Conservation (phyloP, 805 yeast species). For the Yarrowia sp. region DNA sequence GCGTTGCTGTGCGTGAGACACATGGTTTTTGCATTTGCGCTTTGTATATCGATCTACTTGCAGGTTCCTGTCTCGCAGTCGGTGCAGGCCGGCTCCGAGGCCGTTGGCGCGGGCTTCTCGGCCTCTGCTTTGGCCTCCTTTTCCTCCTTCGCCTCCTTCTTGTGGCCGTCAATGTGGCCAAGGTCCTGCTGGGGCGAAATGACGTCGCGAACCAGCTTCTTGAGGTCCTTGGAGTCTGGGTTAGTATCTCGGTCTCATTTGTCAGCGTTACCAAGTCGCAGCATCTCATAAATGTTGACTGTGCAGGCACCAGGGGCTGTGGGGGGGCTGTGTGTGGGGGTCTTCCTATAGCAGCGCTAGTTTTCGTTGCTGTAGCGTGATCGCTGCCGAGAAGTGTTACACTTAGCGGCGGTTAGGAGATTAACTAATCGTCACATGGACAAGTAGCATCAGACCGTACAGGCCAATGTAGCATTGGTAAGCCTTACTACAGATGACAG, state of each 20-base stretch:
- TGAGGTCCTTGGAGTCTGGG: slow-evolving; percentile 68
- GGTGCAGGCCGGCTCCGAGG: background rate
- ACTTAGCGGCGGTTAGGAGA: background rate
- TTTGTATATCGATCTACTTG: background rate
- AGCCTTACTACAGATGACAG: too few relatives aligned
- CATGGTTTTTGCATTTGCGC: background rate
- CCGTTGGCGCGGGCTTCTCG: background rate
- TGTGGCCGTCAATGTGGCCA: slow-evolving; percentile 60
- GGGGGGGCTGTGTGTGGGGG: background rate
- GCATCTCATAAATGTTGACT: background rate
- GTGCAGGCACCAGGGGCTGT: slow-evolving; percentile 21
- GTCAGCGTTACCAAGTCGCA: background rate
- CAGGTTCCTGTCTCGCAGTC: background rate
- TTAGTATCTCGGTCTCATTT: background rate
- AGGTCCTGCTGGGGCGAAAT: slow-evolving; percentile 54
- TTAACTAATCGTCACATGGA: too few relatives aligned
- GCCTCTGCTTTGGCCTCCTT: background rate
- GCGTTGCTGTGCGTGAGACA: background rate
- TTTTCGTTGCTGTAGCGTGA: background rate
- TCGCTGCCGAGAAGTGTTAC: background rate
- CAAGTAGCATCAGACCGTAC: too few relatives aligned
- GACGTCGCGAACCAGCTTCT: slow-evolving; percentile 60
- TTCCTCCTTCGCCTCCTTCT: background rate
- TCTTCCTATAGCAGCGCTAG: background rate
- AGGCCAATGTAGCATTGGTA: too few relatives aligned